Percentiles rank a stretch among this genome's conserved stretches.
Evolutionary conservation across 2,329 filamentous ascomycete genomes (phyloP).

Genomic region (Botrytis porri): DNA sequence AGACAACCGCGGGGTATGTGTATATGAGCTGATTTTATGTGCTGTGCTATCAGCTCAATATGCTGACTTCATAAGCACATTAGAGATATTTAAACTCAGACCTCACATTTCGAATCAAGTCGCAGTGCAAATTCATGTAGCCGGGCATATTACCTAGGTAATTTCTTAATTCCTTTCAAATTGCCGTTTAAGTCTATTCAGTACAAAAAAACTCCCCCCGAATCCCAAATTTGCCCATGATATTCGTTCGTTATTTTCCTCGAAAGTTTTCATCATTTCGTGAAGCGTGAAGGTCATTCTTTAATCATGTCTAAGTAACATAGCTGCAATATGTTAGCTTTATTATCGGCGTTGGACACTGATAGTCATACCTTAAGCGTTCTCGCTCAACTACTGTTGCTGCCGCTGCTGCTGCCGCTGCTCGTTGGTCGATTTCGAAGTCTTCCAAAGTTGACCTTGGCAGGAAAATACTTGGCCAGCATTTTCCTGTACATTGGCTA

Average conservation of each 20-base stretch:
- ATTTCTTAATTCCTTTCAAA: neutral
- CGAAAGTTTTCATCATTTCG: slow-evolving; percentile 38
- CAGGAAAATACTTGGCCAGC: neutral
- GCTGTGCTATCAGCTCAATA: no score
- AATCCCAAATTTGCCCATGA: neutral
- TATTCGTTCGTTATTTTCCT: slow-evolving; percentile 24
- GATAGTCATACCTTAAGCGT: neutral
- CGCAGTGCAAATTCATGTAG: neutral
- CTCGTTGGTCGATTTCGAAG: neutral
- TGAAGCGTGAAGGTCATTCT: neutral
- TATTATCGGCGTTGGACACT: neutral
- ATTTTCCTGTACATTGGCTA: slow-evolving; percentile 44
- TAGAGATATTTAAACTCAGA: no score
- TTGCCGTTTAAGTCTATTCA: neutral
- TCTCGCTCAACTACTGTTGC: neutral
- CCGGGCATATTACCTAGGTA: no score
- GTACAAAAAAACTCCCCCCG: neutral
- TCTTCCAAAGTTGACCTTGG: neutral
- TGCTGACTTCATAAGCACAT: no score
- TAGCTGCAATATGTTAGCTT: neutral
- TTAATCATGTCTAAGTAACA: neutral
- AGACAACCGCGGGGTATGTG: no score
- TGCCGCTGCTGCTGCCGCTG: neutral
- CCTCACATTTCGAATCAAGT: neutral
- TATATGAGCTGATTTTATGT: no score